These are phyloP conservation scores for Imleria badia DNA, from an alignment of 768 basidiomycete species.

Conservation along the genomic window DNA sequence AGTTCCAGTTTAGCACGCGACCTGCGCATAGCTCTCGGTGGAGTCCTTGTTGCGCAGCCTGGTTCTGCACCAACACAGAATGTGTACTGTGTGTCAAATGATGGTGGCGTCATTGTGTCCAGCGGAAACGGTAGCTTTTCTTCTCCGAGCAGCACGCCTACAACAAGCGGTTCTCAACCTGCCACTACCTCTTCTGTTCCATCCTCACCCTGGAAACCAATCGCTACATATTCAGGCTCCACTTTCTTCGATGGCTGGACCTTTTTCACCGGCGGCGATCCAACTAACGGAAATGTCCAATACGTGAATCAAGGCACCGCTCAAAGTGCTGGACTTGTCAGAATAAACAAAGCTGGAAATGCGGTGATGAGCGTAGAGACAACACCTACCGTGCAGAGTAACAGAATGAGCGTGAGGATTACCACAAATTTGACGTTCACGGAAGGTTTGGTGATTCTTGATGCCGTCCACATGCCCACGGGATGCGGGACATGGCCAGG, in stretches of 20 bases:
- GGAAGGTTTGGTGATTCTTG: constrained; percentile 73
- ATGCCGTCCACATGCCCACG: constrained; percentile 85
- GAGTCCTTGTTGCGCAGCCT: constrained; percentile 48
- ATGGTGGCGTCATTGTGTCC: constrained; percentile 22
- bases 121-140: constrained; percentile 18
- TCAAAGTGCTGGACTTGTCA: constrained; percentile 57
- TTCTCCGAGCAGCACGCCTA: constrained; percentile 26
- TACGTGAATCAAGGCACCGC: constrained; percentile 65
- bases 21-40: constrained; percentile 62
- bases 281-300: constrained; percentile 71
- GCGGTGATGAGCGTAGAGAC: constrained; percentile 90
- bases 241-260: constrained; percentile 83
- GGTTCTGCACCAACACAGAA: constrained; percentile 27
- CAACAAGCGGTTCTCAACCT: constrained; percentile 19
- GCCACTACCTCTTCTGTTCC: constrained; percentile 24
- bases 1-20: constrained; percentile 67
- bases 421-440: constrained; percentile 59
- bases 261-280: constrained; percentile 69
- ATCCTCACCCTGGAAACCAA: constrained; percentile 58
- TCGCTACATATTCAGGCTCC: constrained; percentile 58
- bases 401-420: constrained; percentile 78
- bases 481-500: constrained; percentile 88
- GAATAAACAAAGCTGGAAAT: constrained; percentile 68
- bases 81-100: constrained; percentile 36
- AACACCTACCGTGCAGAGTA: constrained; percentile 65